Conservation (phyloP, 2,329 filamentous ascomycete species). For the Aspergillus pseudoterreus region DNA sequence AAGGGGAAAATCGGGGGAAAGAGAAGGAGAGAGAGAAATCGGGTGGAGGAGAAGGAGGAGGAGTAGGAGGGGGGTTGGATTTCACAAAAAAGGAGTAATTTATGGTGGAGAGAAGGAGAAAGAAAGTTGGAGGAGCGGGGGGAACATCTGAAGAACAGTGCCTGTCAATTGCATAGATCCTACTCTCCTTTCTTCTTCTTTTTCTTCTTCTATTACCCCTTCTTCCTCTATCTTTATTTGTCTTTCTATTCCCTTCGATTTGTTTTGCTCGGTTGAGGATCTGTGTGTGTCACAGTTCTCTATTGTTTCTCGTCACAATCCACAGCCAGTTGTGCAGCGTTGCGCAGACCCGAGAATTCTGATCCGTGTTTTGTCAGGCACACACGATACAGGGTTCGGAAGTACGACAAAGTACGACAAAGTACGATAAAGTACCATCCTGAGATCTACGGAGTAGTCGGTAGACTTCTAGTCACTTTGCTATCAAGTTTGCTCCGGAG, state of each 20-base stretch:
- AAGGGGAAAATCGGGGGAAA: constrained; percentile 11
- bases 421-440: too few relatives aligned
- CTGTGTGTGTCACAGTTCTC: too few relatives aligned
- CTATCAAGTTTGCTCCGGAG: too few relatives aligned
- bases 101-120: not conserved
- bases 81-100: not conserved
- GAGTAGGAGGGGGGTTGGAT: constrained; percentile 7
- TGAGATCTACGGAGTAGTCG: too few relatives aligned
- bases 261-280: not conserved
- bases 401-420: too few relatives aligned
- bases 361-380: not conserved
- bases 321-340: constrained; percentile 1
- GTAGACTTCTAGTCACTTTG: too few relatives aligned
- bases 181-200: not conserved
- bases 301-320: too few relatives aligned
- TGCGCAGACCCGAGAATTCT: constrained; percentile 16
- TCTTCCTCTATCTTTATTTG: not conserved
- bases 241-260: not conserved
- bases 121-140: not conserved
- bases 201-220: not conserved
- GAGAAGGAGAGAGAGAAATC: constrained; percentile 14
- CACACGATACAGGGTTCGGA: not conserved
- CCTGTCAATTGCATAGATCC: too few relatives aligned
- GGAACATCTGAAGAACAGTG: too few relatives aligned
- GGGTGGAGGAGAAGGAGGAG: constrained; percentile 11